These are phyloP conservation scores for Poa pratensis DNA, from an alignment of 176 grass and related monocot species.

Conservation along the genomic window DNA sequence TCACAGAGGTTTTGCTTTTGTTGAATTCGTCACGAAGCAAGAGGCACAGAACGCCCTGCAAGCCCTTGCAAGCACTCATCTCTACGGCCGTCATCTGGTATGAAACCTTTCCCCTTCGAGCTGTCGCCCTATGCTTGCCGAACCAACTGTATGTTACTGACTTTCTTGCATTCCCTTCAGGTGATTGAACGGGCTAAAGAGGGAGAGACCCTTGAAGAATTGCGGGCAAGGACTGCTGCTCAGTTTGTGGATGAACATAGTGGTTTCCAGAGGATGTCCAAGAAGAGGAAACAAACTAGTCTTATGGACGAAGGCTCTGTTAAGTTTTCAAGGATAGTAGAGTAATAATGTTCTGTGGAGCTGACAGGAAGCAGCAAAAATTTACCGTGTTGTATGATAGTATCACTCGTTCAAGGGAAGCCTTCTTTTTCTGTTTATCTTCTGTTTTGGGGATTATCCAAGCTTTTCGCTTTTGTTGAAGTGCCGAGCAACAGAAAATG, in stretches of 20 bases:
- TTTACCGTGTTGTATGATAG: constrained; percentile 31
- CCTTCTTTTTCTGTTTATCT: not conserved
- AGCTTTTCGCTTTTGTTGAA: not conserved
- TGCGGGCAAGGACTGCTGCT: constrained; percentile 74
- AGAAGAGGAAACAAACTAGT: constrained; percentile 72
- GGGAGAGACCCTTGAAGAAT: constrained; percentile 86
- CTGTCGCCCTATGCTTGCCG: not conserved
- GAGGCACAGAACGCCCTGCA: constrained; percentile 84
- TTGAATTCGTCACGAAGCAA: constrained; percentile 87
- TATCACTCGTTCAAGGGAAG: not conserved
- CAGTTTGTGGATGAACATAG: constrained; percentile 81
- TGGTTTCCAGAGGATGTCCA: constrained; percentile 69
- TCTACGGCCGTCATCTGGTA: constrained; percentile 92
- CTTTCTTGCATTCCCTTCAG: constrained; percentile 39
- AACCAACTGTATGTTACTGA: not conserved
- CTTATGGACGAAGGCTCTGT: constrained; percentile 67
- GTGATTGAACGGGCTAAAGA: constrained; percentile 93
- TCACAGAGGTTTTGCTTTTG: constrained; percentile 94
- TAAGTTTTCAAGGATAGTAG: constrained; percentile 77
- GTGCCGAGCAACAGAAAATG: not conserved
- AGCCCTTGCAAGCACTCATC: constrained; percentile 86
- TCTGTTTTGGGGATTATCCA: not conserved
- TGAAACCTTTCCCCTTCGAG: constrained; percentile 1
- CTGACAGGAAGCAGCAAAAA: not conserved
- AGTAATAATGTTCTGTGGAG: constrained; percentile 38